phyloP scores from a whole-genome alignment of 768 basidiomycete species.

The Tricholoma sp. region DNA sequence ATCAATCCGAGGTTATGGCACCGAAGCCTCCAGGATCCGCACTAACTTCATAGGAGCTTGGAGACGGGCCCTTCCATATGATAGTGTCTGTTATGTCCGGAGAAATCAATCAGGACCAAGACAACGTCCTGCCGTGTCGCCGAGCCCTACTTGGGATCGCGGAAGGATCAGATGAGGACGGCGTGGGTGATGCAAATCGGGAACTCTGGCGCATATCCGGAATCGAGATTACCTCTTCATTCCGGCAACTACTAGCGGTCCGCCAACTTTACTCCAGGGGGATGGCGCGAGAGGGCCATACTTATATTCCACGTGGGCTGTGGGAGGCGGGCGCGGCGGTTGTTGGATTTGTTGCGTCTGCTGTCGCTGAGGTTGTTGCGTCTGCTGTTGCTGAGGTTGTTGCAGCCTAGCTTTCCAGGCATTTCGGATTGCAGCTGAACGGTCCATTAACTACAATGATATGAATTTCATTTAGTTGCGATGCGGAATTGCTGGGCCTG shows the following conservation, averaged over 20 bases:
- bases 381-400: conserved; percentile 27
- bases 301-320: conserved; percentile 32
- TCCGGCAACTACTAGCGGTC: conserved; percentile 56
- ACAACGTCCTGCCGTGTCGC: not conserved
- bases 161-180: not conserved
- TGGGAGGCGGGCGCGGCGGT: conserved; percentile 19
- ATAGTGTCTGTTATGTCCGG: not conserved
- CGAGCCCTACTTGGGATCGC: not conserved
- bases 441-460: conserved; percentile 54
- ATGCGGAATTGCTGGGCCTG: conserved; percentile 2
- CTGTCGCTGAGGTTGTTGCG: conserved; percentile 19
- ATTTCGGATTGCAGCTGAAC: conserved; percentile 57
- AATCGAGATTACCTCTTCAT: conserved; percentile 53
- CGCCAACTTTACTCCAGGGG: conserved; percentile 71
- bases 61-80: not conserved
- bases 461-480: conserved; percentile 11
- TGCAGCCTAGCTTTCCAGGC: conserved; percentile 70
- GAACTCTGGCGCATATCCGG: not conserved
- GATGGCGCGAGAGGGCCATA: conserved; percentile 66
- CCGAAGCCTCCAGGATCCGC: not conserved
- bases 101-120: not conserved
- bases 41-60: not conserved
- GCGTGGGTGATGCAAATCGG: not conserved
- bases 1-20: not conserved
- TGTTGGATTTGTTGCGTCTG: conserved; percentile 18